phyloP scores from a whole-genome alignment of 2,329 filamentous ascomycete species.

The Pyrenochaeta sp. region DNA sequence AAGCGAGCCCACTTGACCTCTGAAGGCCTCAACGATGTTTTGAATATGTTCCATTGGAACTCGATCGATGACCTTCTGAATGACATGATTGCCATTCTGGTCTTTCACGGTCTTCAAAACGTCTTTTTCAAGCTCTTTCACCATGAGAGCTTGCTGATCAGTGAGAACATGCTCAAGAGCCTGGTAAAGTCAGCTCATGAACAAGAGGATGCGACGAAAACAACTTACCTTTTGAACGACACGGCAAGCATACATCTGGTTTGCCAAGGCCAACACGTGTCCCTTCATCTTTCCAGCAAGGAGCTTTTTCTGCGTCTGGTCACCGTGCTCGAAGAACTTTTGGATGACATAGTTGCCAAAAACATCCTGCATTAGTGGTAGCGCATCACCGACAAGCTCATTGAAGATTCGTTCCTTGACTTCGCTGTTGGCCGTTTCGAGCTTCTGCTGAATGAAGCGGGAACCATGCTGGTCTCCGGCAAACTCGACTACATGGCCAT shows the following conservation, averaged over 20 bases:
- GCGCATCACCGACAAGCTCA: conserved; percentile 83
- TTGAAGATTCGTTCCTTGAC: conserved; percentile 91
- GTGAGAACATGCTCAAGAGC: conserved; percentile 88
- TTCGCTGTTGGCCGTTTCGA: conserved; percentile 92
- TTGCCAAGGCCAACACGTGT: conserved; percentile 79
- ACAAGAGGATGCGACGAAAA: background rate
- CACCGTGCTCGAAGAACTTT: conserved; percentile 96
- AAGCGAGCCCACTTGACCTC: conserved; percentile 75
- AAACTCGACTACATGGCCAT: conserved; percentile 88
- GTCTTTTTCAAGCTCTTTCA: conserved; percentile 81
- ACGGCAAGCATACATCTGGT: conserved; percentile 91
- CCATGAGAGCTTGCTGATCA: conserved; percentile 87
- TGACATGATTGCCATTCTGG: conserved; percentile 94
- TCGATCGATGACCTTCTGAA: conserved; percentile 90
- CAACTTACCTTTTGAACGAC: conserved; percentile 86
- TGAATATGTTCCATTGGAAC: conserved; percentile 80
- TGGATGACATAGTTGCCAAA: conserved; percentile 99
- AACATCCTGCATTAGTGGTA: conserved; percentile 93
- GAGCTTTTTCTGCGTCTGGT: conserved; percentile 89
- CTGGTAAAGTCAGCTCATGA: conserved; percentile 54
- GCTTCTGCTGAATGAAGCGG: conserved; percentile 91
- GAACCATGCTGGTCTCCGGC: conserved; percentile 96
- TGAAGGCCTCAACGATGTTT: conserved; percentile 85
- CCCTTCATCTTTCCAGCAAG: conserved; percentile 88
- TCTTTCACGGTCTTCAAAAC: conserved; percentile 83